Evolutionary conservation across 352 stramenopile species (phyloP), one percentile per base, ranked within the genome.

Genomic region (Globisporangium middletonii): DNA sequence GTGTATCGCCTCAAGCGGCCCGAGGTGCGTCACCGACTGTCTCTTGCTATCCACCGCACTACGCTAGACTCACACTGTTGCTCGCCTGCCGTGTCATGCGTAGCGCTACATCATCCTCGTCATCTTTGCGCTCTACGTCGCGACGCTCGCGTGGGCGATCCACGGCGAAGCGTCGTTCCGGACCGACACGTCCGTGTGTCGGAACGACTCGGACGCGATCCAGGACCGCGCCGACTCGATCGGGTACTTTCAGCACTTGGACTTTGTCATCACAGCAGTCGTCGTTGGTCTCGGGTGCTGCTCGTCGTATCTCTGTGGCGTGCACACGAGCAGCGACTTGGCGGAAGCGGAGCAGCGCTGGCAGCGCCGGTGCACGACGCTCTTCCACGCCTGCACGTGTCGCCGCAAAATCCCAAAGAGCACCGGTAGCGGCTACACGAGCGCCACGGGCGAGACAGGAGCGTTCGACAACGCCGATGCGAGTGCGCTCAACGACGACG

Each of bases 231-330:
- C 79, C 9, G 72, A 87, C 64, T 67, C 67, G 54, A 77, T 89
- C 53, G 67, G 60, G 23, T 77, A 79, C 56, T 79, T 84, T 52
- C 79, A 88, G 67, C 77, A 89, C 62, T 83, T 81, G 59, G 79
- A 89, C 48, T 86, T 88, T 53, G 57, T 89, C 1, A 72, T 89
- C 50, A 77, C 79, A 6, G 18, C 79, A 4, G 67, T 69, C 6
- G 56, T 83, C 46, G 67, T 85, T 15, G 26, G 45, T 12, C 41
- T 73, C 4, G 64, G 74, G 11, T 66, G 55, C 26, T 88, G 74
- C 50, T 77, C 77, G 51, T 86, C 73, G 2, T 88, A 86, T 42
- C 69, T 88, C 60, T 90, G 80, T 50, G 77, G 82, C 37, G 75
- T 87, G 33, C 79, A 87, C 68, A 85, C 71, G 46, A 74, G 67